Evolutionary conservation across 2,329 filamentous ascomycete species (phyloP).

Genomic region (Pyricularia sp.): DNA sequence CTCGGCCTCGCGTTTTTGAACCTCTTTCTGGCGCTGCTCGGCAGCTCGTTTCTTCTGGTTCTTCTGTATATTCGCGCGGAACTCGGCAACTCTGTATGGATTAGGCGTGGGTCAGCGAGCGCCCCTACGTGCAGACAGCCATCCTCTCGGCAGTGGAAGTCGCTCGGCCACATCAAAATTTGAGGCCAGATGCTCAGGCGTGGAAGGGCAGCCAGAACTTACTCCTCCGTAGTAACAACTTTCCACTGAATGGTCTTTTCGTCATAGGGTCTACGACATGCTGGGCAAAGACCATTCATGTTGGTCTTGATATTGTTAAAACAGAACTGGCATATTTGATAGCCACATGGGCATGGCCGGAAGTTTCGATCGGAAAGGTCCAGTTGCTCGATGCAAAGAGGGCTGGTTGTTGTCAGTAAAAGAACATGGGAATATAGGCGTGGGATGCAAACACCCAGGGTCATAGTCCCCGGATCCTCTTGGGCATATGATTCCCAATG

Average conservation of each 20-base stretch:
- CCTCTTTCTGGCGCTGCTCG: conserved; percentile 81
- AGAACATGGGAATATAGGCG: background rate
- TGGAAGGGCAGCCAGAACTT: conserved; percentile 28
- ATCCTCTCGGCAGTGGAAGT: background rate
- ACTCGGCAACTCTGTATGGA: conserved; percentile 54
- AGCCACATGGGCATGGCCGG: conserved; percentile 91
- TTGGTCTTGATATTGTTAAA: conserved; percentile 99
- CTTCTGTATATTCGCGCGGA: conserved; percentile 71
- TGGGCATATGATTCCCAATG: conserved; percentile 8
- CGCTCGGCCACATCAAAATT: background rate
- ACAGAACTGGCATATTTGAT: conserved; percentile 99
- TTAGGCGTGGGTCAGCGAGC: conserved; percentile 14
- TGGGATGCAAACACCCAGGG: background rate
- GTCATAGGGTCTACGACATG: conserved; percentile 89
- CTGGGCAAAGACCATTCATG: conserved; percentile 95
- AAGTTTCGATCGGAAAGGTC: conserved; percentile 97
- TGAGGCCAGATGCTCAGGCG: background rate
- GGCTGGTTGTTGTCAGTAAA: conserved; percentile 44
- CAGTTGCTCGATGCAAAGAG: conserved; percentile 97
- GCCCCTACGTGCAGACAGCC: background rate
- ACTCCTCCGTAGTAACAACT: conserved; percentile 92
- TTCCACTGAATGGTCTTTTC: conserved; percentile 98
- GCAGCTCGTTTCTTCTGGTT: conserved; percentile 87
- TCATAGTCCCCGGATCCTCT: background rate
- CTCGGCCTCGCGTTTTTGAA: conserved; percentile 92